Conservation (phyloP, 1,139 yeast species). For the Scheffersomyces illinoinensis region DNA sequence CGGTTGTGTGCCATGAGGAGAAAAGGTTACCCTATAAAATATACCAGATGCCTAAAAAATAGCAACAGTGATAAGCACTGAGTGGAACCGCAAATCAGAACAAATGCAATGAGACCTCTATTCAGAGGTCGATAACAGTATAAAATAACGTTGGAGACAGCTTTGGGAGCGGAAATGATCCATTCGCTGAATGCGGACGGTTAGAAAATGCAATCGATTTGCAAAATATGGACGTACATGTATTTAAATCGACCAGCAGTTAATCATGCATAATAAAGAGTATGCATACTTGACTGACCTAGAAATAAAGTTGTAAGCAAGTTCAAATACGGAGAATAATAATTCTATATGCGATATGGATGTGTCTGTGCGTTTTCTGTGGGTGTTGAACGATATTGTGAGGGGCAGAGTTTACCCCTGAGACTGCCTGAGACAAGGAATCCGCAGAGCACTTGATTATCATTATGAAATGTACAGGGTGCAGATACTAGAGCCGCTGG, state of each 20-base stretch:
- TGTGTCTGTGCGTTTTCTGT: background rate
- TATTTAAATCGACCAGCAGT: background rate
- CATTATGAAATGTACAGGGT: background rate
- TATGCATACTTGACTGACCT: background rate
- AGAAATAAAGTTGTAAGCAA: background rate
- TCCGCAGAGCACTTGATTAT: background rate
- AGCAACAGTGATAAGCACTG: background rate
- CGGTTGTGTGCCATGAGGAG: background rate
- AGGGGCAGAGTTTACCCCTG: background rate
- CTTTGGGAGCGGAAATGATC: background rate
- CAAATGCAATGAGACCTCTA: background rate
- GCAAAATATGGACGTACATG: background rate
- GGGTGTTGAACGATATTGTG: background rate
- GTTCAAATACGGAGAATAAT: background rate
- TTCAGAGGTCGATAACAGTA: background rate
- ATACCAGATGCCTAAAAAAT: background rate
- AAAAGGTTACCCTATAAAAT: background rate
- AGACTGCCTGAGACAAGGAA: background rate
- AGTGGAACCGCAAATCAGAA: background rate
- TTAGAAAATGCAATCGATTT: background rate
- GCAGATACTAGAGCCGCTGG: background rate
- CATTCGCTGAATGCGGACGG: background rate
- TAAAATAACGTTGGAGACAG: background rate
- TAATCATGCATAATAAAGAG: background rate
- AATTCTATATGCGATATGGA: background rate